A percentile compares a stretch with the other conserved stretches of the same genome.
Conservation (phyloP, 2,329 filamentous ascomycete species). For the Fusarium anthophilum region DNA sequence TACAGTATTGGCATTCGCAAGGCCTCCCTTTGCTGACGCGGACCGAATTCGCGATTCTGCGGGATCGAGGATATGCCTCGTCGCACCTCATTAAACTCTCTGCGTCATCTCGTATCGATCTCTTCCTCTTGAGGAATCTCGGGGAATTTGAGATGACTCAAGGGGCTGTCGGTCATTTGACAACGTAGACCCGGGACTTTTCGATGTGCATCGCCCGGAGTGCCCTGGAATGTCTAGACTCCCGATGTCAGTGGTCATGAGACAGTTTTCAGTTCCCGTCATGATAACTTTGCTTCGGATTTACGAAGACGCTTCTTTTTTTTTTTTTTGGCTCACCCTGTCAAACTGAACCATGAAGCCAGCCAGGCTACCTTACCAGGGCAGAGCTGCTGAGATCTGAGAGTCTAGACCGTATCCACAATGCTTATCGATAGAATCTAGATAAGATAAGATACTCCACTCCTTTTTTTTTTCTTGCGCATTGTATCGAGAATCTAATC, state of each 20-base stretch:
- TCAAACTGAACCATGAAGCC: not conserved
- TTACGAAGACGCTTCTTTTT: conserved; percentile 3
- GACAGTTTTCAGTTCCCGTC: not conserved
- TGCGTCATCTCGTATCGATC: conserved; percentile 24
- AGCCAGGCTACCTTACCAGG: not conserved
- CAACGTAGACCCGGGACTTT: not conserved
- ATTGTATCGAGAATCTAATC: conserved; percentile 19
- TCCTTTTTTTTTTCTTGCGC: conserved; percentile 31
- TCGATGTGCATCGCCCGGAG: not conserved
- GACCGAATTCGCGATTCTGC: conserved; percentile 26
- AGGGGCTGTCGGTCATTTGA: conserved; percentile 25
- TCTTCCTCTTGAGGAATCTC: conserved; percentile 16
- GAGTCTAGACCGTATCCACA: not conserved
- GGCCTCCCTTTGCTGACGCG: conserved; percentile 24
- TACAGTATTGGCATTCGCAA: conserved; percentile 19
- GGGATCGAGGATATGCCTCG: conserved; percentile 27
- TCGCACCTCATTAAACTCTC: conserved; percentile 2
- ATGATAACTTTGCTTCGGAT: conserved; percentile 3
- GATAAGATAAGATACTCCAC: conserved; percentile 21
- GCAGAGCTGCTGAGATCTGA: not conserved
- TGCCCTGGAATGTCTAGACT: not conserved
- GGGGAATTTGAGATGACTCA: conserved; percentile 10
- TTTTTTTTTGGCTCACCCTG: not conserved
- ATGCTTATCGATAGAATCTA: conserved; percentile 37
- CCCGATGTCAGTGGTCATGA: not conserved